Conservation (phyloP, 345 rosid species). For the Eucalyptus pauciflora region DNA sequence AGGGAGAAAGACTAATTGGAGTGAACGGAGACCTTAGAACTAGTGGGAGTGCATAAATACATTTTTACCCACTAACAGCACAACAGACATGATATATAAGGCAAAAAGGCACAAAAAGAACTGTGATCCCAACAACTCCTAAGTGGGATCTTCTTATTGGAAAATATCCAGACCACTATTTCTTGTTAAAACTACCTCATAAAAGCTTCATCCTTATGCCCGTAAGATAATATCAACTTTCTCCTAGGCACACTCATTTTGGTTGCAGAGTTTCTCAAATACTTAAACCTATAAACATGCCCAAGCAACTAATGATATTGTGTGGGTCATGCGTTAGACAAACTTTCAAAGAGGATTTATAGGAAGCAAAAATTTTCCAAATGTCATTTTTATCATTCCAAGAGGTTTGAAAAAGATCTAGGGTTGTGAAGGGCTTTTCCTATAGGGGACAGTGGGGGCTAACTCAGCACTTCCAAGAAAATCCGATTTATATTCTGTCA, state of each 20-base stretch:
- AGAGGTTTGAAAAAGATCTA: not conserved
- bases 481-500: not conserved
- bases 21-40: not conserved
- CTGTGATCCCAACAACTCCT: not conserved
- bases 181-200: not conserved
- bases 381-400: not conserved
- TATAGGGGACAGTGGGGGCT: not conserved
- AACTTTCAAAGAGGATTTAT: not conserved
- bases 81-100: not conserved
- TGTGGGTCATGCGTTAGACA: not conserved
- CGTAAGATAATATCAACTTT: not conserved
- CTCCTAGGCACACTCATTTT: not conserved
- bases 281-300: not conserved
- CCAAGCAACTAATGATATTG: not conserved
- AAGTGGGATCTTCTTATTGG: not conserved
- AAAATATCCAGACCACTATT: not conserved
- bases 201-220: not conserved
- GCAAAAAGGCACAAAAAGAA: not conserved
- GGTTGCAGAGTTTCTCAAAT: not conserved
- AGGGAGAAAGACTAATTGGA: not conserved
- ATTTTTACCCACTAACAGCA: not conserved
- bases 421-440: not conserved
- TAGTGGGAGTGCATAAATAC: not conserved
- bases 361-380: not conserved
- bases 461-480: not conserved